Conservation (phyloP, 1,284 basidiomycete genomes). For the Rhizoctonia solani region DNA sequence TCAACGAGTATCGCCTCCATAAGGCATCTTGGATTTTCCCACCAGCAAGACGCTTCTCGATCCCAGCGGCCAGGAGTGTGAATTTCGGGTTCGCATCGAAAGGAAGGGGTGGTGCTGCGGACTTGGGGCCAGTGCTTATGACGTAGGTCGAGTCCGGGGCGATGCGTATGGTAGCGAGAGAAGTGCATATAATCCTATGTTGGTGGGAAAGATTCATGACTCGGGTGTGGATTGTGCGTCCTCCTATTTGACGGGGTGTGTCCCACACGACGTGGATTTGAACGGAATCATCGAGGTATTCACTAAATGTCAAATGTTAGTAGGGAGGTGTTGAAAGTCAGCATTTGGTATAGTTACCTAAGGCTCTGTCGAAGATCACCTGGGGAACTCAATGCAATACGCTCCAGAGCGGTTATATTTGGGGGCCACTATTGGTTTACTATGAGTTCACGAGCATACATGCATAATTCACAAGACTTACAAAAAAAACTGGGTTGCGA, state of each 20-base stretch:
- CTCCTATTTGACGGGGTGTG: constrained; percentile 12
- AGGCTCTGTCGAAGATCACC: constrained; percentile 25
- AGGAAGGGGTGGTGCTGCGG: background rate
- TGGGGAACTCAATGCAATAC: constrained; percentile 25
- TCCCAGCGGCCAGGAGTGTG: constrained; percentile 18
- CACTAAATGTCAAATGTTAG: background rate
- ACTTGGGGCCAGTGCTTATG: background rate
- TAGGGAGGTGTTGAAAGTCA: background rate
- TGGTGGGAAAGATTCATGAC: constrained; percentile 17
- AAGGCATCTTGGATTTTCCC: constrained; percentile 10
- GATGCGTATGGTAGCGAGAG: constrained; percentile 21
- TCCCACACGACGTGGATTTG: constrained; percentile 25
- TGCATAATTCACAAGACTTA: background rate
- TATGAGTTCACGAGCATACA: background rate
- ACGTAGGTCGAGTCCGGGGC: background rate
- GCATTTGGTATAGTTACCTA: background rate
- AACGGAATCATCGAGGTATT: constrained; percentile 13
- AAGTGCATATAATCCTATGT: constrained; percentile 26
- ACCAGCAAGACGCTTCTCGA: constrained; percentile 7
- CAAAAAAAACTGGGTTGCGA: constrained; percentile 18
- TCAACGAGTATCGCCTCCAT: constrained; percentile 21
- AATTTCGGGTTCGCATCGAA: constrained; percentile 26
- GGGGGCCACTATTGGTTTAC: constrained; percentile 20
- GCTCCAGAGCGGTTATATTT: constrained; percentile 29
- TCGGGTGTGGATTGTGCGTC: constrained; percentile 10